Evolutionary conservation across 441 rosid species (phyloP).

Genomic region (Mallotus japonicus): DNA sequence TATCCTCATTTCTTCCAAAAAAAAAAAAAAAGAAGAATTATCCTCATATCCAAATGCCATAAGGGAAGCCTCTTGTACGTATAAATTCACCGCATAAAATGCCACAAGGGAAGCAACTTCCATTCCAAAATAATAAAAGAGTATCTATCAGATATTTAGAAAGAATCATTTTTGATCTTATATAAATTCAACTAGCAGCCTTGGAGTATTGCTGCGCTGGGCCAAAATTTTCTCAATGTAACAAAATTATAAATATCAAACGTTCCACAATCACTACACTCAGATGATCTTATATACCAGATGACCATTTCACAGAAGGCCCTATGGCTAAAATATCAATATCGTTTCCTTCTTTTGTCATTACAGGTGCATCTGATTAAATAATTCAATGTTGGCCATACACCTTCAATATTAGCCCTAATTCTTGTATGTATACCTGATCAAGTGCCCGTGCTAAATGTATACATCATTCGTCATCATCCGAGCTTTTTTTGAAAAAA

Average conservation of each 20-base stretch:
- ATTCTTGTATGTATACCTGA: background rate
- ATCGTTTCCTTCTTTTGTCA: slow-evolving; percentile 1
- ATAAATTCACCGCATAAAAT: too few species aligned
- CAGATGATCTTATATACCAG: background rate
- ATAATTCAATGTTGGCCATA: slow-evolving; percentile 1
- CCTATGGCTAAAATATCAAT: slow-evolving; percentile 17
- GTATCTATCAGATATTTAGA: background rate
- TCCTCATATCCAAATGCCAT: too few species aligned
- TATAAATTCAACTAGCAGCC: background rate
- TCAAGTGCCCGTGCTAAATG: background rate
- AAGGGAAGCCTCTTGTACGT: too few species aligned
- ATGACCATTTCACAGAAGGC: background rate
- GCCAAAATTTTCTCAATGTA: background rate
- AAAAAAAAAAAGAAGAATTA: too few species aligned
- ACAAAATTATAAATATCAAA: background rate
- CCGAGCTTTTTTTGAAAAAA: slow-evolving; percentile 5
- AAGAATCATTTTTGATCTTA: background rate
- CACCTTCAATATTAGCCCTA: slow-evolving; percentile 3
- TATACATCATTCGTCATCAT: background rate
- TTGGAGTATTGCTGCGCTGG: background rate
- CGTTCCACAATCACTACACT: background rate
- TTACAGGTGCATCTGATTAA: slow-evolving; percentile 9
- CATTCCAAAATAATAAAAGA: too few species aligned
- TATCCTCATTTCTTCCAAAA: too few species aligned
- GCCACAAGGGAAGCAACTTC: too few species aligned